Evolutionary conservation across 2,329 filamentous ascomycete genomes (phyloP), one percentile per base, ranked within the genome.

Genomic region (Xylaria digitata): DNA sequence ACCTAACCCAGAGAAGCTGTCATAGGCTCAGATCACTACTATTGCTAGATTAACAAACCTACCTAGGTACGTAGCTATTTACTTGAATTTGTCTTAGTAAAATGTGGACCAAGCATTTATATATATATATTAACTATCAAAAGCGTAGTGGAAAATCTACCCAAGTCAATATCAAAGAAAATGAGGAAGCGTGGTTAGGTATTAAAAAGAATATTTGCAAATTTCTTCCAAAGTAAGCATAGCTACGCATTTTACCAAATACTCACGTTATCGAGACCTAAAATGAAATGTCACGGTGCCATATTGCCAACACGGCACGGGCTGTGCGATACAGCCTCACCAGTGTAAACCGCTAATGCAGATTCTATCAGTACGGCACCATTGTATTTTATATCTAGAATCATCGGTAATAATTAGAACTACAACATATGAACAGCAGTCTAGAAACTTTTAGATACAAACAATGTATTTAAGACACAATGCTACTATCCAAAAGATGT

Each of bases 1-100:
- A 54, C 50, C 50, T 54, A 54, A 54, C 50, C 50, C 50, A 54
- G n/a, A 53, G 21, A 54, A 54, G 26, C 32, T 21, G 11, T 13
- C 15, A 23, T 42, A 6, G 7, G 32, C n/a, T 54, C n/a, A 17
- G 15, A 15, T 3, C 11, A 21, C n/a, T 40, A 4, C 2, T 6
- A 8, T 15, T 53, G 4, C 17, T 21, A 15, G n/a, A 19, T 54
- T 2, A 9, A 21, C 32, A 21, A 21, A 34, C 30, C 17, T 21
- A 53, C n/a, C n/a, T 21, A 37, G 17, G 9, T n/a, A 53, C n/a
- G n/a, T 21, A 37, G 17, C n/a, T n/a, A 30, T 11, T 23, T 8
- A 32, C 15, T 8, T 6, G 30, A 30, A 50, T 0, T 17, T 15
- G 4, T 6, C 13, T 50, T 1, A 11, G 23, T 6, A 49, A 17